These are phyloP conservation scores for Tephrocybe sp. DNA, from an alignment of 768 basidiomycete genomes.

Conservation along the genomic window DNA sequence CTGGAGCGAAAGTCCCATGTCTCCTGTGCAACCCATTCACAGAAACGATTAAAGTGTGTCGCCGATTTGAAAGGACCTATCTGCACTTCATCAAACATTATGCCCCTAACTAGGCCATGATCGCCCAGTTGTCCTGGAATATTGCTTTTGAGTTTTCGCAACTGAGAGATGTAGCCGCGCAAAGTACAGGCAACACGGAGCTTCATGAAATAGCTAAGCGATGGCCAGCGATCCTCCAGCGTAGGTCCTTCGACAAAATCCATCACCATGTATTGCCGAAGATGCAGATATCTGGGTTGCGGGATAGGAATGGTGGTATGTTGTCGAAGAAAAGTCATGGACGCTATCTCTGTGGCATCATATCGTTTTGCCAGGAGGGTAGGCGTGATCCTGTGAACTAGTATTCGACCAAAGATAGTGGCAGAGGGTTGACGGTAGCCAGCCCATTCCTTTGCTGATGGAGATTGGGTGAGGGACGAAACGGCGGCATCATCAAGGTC, in stretches of 20 bases:
- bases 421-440: not conserved
- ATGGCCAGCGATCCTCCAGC: slow-evolving; percentile 24
- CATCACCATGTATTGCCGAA: slow-evolving; percentile 13
- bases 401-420: not conserved
- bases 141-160: slow-evolving; percentile 15
- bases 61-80: slow-evolving; percentile 6
- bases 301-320: slow-evolving; percentile 8
- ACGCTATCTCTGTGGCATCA: not conserved
- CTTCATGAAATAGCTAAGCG: slow-evolving; percentile 17
- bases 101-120: slow-evolving; percentile 1
- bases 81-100: not conserved
- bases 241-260: slow-evolving; percentile 24
- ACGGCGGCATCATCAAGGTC: slow-evolving; percentile 3
- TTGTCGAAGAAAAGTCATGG: slow-evolving; percentile 2
- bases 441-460: not conserved
- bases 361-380: not conserved
- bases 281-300: not conserved
- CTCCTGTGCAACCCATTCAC: not conserved
- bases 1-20: not conserved
- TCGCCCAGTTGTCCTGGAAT: slow-evolving; percentile 2
- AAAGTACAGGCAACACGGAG: slow-evolving; percentile 25
- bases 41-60: not conserved
- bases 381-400: slow-evolving; percentile 2
- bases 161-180: slow-evolving; percentile 24
- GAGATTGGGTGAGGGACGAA: not conserved